Evolutionary conservation across 2,329 filamentous ascomycete species (phyloP), one percentile per base, ranked within the genome.

Genomic region (Pseudogymnoascus pannorum): DNA sequence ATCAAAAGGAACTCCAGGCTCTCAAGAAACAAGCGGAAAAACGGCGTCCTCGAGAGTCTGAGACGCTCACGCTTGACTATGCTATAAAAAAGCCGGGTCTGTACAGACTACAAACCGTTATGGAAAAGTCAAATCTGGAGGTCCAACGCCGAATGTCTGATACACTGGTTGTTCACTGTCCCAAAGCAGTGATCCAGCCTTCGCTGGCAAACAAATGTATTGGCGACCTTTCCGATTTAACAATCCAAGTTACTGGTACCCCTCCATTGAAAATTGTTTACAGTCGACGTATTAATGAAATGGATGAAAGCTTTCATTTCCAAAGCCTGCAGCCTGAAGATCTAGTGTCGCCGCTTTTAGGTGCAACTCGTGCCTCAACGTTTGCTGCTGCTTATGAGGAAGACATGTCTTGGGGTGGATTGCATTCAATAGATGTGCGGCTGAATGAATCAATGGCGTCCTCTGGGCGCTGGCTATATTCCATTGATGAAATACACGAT

Each of bases 61-160:
- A 77, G 78, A 83, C 88, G 44, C 84, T 90, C 59, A 81, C 85
- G 59, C 84, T 95, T 69, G 82, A 87, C 60, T 89, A 91, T 68
- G 79, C 83, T 0, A 82, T 95, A 36, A 95, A 91, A 77, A 94
- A 94, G 74, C 85, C 91, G 1, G 94, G 94, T 35, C 82, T 95
- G 18, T 99, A 99, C 75, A 83, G 88, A 42, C 80, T 99, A 31
- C 84, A 87, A 62, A 91, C 87, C 71, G 92, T 99, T 8, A 77
- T 96, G 65, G 94, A 99, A 72, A 88, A 96, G 72, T 94, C 95
- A 63, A 96, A 96, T 73, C 83, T 99, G 31, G 92, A 97, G 72
- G 91, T 97, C 9, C 91, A 92, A 68, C 85, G 89, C 40, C 81
- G 83, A 40, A 82, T 81, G 59, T 87, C 87, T 57, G 90, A 94